Conservation (phyloP, 148 eudicot species). For the Dianthus caryophyllus region DNA sequence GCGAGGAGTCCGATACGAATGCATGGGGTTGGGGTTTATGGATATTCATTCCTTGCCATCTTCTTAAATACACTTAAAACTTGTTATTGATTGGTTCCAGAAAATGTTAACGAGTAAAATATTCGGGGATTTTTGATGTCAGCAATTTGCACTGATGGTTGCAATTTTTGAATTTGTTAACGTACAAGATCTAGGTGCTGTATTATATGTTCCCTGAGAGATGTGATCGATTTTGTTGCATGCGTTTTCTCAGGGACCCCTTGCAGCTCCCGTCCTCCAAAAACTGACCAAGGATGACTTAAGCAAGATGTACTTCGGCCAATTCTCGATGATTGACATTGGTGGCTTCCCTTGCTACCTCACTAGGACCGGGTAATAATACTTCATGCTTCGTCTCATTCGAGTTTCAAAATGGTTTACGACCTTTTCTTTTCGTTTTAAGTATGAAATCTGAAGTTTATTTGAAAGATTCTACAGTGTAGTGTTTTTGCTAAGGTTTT, state of each 20-base stretch:
- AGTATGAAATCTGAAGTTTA: no score
- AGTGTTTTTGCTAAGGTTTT: no score
- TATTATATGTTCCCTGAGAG: background rate
- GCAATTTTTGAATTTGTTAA: background rate
- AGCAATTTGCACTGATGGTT: background rate
- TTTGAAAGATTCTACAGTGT: no score
- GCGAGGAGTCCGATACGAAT: background rate
- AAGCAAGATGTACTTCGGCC: constrained; percentile 91
- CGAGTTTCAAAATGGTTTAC: background rate
- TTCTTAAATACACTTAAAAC: background rate
- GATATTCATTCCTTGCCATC: background rate
- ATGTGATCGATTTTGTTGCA: constrained; percentile 10
- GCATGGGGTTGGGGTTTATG: background rate
- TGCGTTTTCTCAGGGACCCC: constrained; percentile 78
- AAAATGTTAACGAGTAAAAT: background rate
- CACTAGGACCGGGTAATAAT: constrained; percentile 90
- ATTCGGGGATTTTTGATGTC: background rate
- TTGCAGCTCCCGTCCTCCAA: constrained; percentile 89
- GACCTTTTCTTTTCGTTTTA: no score
- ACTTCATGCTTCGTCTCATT: constrained; percentile 1
- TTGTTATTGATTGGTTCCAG: background rate
- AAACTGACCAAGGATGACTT: constrained; percentile 77
- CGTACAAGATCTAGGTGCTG: background rate
- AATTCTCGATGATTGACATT: constrained; percentile 58
- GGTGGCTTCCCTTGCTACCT: constrained; percentile 76